phyloP scores from a whole-genome alignment of 2,329 filamentous ascomycete species.

The Xylaria sp. region DNA sequence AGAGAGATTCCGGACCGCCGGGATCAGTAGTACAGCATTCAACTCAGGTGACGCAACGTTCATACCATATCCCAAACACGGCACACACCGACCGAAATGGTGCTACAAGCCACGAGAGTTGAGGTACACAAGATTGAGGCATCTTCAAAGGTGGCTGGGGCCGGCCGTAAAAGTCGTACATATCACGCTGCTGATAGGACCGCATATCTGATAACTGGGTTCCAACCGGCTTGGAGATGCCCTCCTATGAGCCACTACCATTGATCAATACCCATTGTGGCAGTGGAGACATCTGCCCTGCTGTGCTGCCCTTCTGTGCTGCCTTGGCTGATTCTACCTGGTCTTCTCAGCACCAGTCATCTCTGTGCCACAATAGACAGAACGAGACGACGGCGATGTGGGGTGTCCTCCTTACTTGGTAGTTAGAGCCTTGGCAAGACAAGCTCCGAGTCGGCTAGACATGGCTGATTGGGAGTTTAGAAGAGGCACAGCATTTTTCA shows the following conservation, averaged over 20 bases:
- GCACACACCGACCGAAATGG: background rate
- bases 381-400: slow-evolving; percentile 8
- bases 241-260: slow-evolving; percentile 1
- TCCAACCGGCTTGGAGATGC: slow-evolving; percentile 6
- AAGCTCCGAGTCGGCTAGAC: background rate
- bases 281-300: slow-evolving; percentile 25
- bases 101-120: slow-evolving; percentile 17
- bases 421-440: background rate
- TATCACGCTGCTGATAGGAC: slow-evolving; percentile 28
- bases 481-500: background rate
- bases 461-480: slow-evolving; percentile 9
- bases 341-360: slow-evolving; percentile 21
- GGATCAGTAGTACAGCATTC: background rate
- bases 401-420: slow-evolving; percentile 9
- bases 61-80: slow-evolving; percentile 3
- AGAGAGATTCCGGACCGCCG: background rate
- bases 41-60: background rate
- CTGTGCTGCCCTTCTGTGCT: slow-evolving; percentile 16
- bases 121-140: background rate
- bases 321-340: slow-evolving; percentile 23
- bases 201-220: slow-evolving; percentile 21
- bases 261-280: slow-evolving; percentile 16
- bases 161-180: slow-evolving; percentile 25
- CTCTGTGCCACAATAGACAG: slow-evolving; percentile 18
- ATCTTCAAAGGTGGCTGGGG: slow-evolving; percentile 19